Percentiles rank a stretch among this genome's conserved stretches.
phyloP scores from a whole-genome alignment of 129 eudicot genomes.

The Glebionis coronaria region DNA sequence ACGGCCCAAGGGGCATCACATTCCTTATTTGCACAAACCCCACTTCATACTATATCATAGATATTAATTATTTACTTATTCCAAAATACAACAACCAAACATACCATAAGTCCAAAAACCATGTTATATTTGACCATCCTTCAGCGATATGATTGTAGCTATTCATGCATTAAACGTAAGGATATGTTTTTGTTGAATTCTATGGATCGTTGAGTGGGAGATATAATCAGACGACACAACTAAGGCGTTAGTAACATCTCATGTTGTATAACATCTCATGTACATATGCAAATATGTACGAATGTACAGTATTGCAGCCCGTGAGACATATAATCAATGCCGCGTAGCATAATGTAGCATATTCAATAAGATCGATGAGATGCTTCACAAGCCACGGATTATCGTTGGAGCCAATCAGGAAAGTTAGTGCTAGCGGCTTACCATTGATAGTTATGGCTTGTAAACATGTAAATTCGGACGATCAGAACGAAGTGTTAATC shows the following conservation, averaged over 20 bases:
- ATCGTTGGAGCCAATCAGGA: constrained; percentile 13
- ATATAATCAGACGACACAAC: background rate
- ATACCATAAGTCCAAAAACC: too few species aligned
- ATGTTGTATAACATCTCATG: background rate
- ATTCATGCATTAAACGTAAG: too few species aligned
- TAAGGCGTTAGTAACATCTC: too few species aligned
- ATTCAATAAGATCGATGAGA: constrained; percentile 17
- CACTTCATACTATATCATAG: too few species aligned
- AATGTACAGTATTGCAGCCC: constrained; percentile 15
- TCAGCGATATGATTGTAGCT: too few species aligned
- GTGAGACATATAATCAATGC: constrained; percentile 18
- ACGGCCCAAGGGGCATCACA: too few species aligned
- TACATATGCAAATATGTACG: background rate
- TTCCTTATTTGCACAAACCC: too few species aligned
- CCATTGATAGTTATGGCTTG: background rate
- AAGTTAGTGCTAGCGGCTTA: background rate
- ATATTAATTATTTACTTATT: too few species aligned
- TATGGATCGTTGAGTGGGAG: constrained; percentile 49
- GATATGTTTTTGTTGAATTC: constrained; percentile 59
- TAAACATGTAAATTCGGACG: constrained; percentile 13
- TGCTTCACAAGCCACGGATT: constrained; percentile 22
- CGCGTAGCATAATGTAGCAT: constrained; percentile 13
- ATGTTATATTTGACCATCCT: too few species aligned
- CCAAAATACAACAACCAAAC: too few species aligned
- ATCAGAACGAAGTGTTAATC: constrained; percentile 27